Evolutionary conservation across 176 grass and related monocot genomes (phyloP).

Genomic region (Hordeum marinum): DNA sequence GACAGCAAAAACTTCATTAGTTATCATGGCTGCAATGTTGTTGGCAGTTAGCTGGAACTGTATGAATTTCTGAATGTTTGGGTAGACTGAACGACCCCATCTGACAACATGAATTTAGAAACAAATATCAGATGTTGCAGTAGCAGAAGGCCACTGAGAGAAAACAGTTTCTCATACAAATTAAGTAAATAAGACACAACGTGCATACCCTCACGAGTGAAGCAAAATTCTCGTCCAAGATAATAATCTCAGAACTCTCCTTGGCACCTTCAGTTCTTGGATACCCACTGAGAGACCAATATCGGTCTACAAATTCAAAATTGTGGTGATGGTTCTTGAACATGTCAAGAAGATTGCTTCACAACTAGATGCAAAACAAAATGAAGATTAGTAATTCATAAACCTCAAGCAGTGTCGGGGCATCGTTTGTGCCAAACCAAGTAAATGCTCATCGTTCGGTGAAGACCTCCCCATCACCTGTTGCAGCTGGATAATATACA

Average conservation of each 20-base stretch:
- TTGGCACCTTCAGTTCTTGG: slow-evolving; percentile 94
- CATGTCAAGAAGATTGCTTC: not conserved
- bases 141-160: not conserved
- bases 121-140: slow-evolving; percentile 27
- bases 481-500: slow-evolving; percentile 46
- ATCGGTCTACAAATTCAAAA: slow-evolving; percentile 68
- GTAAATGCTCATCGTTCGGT: too few relatives aligned
- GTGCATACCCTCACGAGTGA: slow-evolving; percentile 73
- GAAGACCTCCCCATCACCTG: slow-evolving; percentile 95
- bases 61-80: slow-evolving; percentile 96
- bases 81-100: slow-evolving; percentile 90
- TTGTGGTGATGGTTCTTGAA: not conserved
- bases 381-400: not conserved
- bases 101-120: slow-evolving; percentile 64
- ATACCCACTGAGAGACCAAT: slow-evolving; percentile 97
- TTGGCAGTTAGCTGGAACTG: slow-evolving; percentile 98
- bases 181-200: not conserved
- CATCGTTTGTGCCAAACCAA: slow-evolving; percentile 94
- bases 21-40: slow-evolving; percentile 67
- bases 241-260: slow-evolving; percentile 97
- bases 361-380: not conserved
- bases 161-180: too few relatives aligned
- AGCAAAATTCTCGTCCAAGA: slow-evolving; percentile 94
- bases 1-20: slow-evolving; percentile 78
- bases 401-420: slow-evolving; percentile 89